Percentiles rank a stretch among this genome's conserved stretches.
phyloP scores from a whole-genome alignment of 208 protist genomes.

The Blastocrithidia nonstop region DNA sequence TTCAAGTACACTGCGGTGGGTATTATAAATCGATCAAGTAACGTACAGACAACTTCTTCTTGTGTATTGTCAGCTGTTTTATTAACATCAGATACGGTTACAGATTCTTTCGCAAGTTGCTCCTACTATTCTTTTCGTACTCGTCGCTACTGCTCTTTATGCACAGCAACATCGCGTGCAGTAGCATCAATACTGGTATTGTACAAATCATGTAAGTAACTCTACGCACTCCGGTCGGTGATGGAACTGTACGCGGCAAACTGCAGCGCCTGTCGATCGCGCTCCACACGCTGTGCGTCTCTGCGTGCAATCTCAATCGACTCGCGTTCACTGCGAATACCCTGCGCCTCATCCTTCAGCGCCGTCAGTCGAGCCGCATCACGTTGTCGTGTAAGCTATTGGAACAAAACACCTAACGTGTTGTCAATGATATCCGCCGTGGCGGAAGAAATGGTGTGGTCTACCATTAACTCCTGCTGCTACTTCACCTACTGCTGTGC shows the following conservation, averaged over 20 bases:
- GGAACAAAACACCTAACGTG: constrained; percentile 73
- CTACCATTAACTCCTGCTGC: constrained; percentile 29
- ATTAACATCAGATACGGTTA: not conserved
- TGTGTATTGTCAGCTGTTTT: not conserved
- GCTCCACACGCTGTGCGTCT: constrained; percentile 34
- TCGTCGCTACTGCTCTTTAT: constrained; percentile 8
- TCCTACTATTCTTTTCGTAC: constrained; percentile 10
- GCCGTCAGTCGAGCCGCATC: constrained; percentile 36
- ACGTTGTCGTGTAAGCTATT: constrained; percentile 71
- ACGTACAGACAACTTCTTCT: constrained; percentile 40
- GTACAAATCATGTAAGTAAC: constrained; percentile 51
- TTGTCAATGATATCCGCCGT: constrained; percentile 68
- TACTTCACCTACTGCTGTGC: constrained; percentile 15
- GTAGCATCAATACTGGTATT: constrained; percentile 22
- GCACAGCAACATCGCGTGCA: constrained; percentile 31
- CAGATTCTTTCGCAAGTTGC: not conserved
- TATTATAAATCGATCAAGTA: constrained; percentile 66
- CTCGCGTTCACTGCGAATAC: constrained; percentile 52
- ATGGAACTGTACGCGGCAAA: constrained; percentile 40
- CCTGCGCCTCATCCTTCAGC: constrained; percentile 47
- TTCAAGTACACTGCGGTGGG: constrained; percentile 48
- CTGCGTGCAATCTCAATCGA: constrained; percentile 56
- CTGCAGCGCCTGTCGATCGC: constrained; percentile 59
- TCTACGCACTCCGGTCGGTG: constrained; percentile 42
- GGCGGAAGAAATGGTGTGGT: constrained; percentile 33